These are phyloP conservation scores for Vitis vinifera DNA, from an alignment of 164 flowering plant species.

Conservation along the genomic window ASM3070453v1 NC_081821.1:18899001-18899500, in stretches of 20 bases:
- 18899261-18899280: constrained; percentile 80
- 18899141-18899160: constrained; percentile 14
- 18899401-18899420: no score
- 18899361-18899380: constrained; percentile 69
- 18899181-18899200: constrained; percentile 70
- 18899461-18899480: no score
- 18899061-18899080: neutral
- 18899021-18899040: no score
- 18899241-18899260: constrained; percentile 78
- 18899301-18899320: constrained; percentile 57
- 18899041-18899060: no score
- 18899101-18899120: constrained; percentile 14
- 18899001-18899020: no score
- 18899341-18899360: constrained; percentile 65
- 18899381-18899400: constrained; percentile 49
- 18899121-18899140: constrained; percentile 6
- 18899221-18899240: constrained; percentile 58
- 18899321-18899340: constrained; percentile 52
- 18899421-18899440: no score
- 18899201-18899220: constrained; percentile 56
- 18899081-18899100: neutral
- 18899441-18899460: no score
- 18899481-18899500: no score
- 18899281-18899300: constrained; percentile 66
- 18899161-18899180: constrained; percentile 41